Evolutionary conservation across 176 grass and related monocot genomes (phyloP).

Genomic region (Oryza rufipogon): DNA sequence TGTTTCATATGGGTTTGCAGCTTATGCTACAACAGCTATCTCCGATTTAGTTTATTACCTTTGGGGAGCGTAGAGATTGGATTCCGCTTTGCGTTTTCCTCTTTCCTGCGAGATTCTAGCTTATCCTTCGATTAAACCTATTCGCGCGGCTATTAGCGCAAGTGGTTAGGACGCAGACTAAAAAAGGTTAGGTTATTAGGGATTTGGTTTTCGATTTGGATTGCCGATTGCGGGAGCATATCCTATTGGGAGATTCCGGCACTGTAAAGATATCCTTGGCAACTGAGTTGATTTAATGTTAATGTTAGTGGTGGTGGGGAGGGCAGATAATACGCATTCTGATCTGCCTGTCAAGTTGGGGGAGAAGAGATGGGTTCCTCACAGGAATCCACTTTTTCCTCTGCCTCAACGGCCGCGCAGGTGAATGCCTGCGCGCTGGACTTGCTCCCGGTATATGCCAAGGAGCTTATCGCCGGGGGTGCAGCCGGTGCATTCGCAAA

Average conservation of each 20-base stretch:
- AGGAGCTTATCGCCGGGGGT: conserved; percentile 81
- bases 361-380: conserved; percentile 59
- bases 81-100: neutral
- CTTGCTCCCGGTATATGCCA: conserved; percentile 76
- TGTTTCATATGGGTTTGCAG: neutral
- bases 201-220: conserved; percentile 1
- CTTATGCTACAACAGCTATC: neutral
- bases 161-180: conserved; percentile 1
- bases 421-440: conserved; percentile 68
- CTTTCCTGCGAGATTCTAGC: conserved; percentile 2
- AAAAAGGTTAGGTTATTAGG: neutral
- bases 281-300: conserved; percentile 32
- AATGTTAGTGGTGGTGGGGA: conserved; percentile 23
- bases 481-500: conserved; percentile 88
- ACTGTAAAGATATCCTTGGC: conserved; percentile 26
- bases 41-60: neutral
- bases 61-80: neutral
- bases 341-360: neutral
- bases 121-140: conserved; percentile 25
- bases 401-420: conserved; percentile 55
- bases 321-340: conserved; percentile 25
- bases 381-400: conserved; percentile 69
- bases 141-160: conserved; percentile 15
- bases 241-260: conserved; percentile 30
- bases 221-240: conserved; percentile 28